These are phyloP conservation scores for Uncinocarpus reesii DNA, from an alignment of 2,329 filamentous ascomycete genomes.

Conservation along the genomic window DNA sequence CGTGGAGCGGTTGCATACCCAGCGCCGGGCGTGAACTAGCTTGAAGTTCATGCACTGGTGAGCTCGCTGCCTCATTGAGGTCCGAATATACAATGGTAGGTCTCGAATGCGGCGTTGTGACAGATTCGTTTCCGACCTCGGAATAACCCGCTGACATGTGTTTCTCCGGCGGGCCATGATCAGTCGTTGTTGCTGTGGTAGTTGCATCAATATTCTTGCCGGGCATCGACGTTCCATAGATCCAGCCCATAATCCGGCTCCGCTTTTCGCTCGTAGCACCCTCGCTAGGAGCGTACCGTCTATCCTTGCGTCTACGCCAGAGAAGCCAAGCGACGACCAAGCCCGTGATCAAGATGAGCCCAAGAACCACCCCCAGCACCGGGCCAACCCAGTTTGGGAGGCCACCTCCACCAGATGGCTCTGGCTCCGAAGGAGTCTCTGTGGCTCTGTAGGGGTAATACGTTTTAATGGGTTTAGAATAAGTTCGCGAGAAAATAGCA, in stretches of 20 bases:
- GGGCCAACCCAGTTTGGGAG: constrained; percentile 51
- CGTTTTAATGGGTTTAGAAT: constrained; percentile 45
- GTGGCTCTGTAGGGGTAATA: constrained; percentile 50
- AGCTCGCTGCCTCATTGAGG: constrained; percentile 21
- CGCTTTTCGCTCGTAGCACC: constrained; percentile 40
- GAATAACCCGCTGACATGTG: constrained; percentile 14
- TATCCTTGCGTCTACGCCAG: constrained; percentile 36
- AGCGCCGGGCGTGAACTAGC: constrained; percentile 18
- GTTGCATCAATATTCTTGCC: constrained; percentile 21
- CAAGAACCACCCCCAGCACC: constrained; percentile 52
- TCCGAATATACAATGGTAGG: constrained; percentile 12
- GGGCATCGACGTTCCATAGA: constrained; percentile 31
- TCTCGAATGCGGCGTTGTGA: constrained; percentile 13
- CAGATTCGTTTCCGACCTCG: constrained; percentile 14
- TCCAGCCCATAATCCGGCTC: constrained; percentile 44
- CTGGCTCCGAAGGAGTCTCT: constrained; percentile 12
- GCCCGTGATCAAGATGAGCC: constrained; percentile 46
- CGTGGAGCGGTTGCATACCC: too few species aligned
- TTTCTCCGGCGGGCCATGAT: constrained; percentile 16
- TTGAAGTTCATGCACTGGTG: constrained; percentile 26
- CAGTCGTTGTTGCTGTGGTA: constrained; percentile 20
- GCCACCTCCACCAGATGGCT: constrained; percentile 23
- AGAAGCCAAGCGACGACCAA: constrained; percentile 46
- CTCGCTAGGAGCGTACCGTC: constrained; percentile 32
- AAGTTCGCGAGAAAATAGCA: constrained; percentile 46